Base-by-base conservation (phyloP, 352 stramenopile species). In the Albugo laibachii region DNA sequence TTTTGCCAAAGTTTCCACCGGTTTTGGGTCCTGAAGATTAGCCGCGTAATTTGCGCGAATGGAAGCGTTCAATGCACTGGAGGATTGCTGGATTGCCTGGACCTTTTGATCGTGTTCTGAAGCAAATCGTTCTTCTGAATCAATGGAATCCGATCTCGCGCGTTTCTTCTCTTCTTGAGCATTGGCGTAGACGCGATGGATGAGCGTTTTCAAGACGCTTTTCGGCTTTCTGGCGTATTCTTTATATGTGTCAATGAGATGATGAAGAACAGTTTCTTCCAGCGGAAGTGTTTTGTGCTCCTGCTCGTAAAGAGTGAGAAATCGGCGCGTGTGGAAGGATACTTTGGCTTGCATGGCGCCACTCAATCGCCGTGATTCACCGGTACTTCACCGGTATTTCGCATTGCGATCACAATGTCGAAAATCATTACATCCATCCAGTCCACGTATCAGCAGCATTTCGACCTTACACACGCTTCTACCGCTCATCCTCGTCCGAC, bases 171-270 rank as follows among this genome's bases (percentile, higher is more conserved):
- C 47, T 47, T 15, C 18, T 54, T 41, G 49, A 37, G 15, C 47
- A 18, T 36, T 54, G 42, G 40, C 14, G 38, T 55, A 41, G 6
- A 31, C 54, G 13, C 52, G 47, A 15, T 34, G 13, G 12, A 53
- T 51, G 43, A 54, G 31, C 19, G 52, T 52, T 44, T 53, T 52
- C 24, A 45, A 47, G 10, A n/a, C 37, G 16, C 6, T 49, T 50
- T 58, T 52, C 10, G 80, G 76, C 48, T 93, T 93, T 51, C 80
- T 70, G 61, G 75, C 58, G 56, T 93, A 93, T 61, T 93, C 80
- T n/a, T 59, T 52, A 45, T 91, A 87, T 16, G 76, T 80, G 5
- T 83, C 67, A 15, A 64, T 57, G 41, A 93, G 55, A 20, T 89
- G 61, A 8, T 54, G 52, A 0, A 75, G 67, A 13, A 88, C 61